Base-by-base conservation (phyloP, 2,329 filamentous ascomycete species). In the Scytalidium lignicola region DNA sequence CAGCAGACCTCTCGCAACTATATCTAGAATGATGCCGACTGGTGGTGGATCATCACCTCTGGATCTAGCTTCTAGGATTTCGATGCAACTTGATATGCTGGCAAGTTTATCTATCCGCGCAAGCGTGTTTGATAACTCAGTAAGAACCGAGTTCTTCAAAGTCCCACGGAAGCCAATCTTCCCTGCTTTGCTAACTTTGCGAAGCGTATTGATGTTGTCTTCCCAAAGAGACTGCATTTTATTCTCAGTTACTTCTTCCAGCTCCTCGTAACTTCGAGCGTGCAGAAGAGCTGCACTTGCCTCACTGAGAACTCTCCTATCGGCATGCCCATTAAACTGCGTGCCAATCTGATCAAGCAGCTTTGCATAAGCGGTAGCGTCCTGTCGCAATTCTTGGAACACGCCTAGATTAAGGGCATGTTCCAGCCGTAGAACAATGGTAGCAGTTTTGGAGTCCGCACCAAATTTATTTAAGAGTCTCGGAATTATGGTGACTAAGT, bases 251-350 rank as follows among this genome's bases (percentile, higher is more conserved):
- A 90, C 73, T 60, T 99, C 93, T 57, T 91, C 87, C 28, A 96
- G 80, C 62, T 96, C 92, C 52, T 93, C 90, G 53, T 90, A 92
- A 52, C 84, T 85, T 55, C 88, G 85, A 8, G 92, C 90, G 63
- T 95, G 90, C 26, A 96, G 71, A 32, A 99, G 80, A 4, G 91
- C 88, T 19, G 83, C 78, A 22, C 87, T 86, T 13, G 90, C 92
- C 66, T 96, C 91, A 10, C 83, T 82, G 42, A 99, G 75, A 17
- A 97, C 91, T 48, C 81, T 80, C 59, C 88, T 86, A 61, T 95
- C 89, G 41, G 88, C 88, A 63, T 99, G 93, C n/a, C 90, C 83
- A 59, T 87, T 83, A 70, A 99, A 97, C 60, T 99, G 93, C 50
- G 89, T 90, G 66, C 88, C 90, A 58, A 97, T 90, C 61, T 96